phyloP scores from a whole-genome alignment of 495 filamentous ascomycete genomes.

The Penicillium psychrofluorescens region DNA sequence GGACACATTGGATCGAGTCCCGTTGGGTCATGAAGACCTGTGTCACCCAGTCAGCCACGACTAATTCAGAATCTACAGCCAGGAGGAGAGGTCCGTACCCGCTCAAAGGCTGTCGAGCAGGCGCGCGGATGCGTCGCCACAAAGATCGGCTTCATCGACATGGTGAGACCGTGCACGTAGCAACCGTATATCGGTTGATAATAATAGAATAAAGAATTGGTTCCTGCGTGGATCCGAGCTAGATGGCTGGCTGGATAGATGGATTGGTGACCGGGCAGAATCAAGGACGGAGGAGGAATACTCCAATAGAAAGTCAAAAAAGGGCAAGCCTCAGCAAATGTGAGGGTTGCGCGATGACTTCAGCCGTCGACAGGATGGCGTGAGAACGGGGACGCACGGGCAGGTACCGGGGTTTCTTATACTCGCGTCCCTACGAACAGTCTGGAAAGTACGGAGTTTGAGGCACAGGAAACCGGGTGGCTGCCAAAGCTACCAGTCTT shows the following conservation, averaged over 20 bases:
- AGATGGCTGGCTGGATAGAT: no score
- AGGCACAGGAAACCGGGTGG: no score
- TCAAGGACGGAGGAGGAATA: no score
- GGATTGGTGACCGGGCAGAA: no score
- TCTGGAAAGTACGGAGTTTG: not conserved
- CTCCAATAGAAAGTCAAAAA: no score
- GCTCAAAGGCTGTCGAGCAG: slow-evolving; percentile 93
- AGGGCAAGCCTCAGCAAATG: slow-evolving; percentile 8
- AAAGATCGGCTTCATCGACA: slow-evolving; percentile 80
- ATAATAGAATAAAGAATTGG: no score
- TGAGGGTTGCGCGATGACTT: slow-evolving; percentile 10
- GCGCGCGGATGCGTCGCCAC: slow-evolving; percentile 88
- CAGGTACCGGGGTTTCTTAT: slow-evolving; percentile 8
- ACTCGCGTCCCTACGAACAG: not conserved
- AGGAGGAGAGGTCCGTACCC: slow-evolving; percentile 45
- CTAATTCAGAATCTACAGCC: no score
- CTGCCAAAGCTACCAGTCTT: no score
- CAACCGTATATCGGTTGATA: no score
- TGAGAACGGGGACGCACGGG: slow-evolving; percentile 6
- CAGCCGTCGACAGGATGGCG: slow-evolving; percentile 15
- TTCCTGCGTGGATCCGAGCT: no score
- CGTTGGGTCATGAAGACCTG: slow-evolving; percentile 93
- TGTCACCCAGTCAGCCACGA: no score
- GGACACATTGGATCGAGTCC: slow-evolving; percentile 71
- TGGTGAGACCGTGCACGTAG: slow-evolving; percentile 13